These are phyloP conservation scores for Fusarium poae DNA, from an alignment of 2,329 filamentous ascomycete species.

Conservation along the genomic window DNA sequence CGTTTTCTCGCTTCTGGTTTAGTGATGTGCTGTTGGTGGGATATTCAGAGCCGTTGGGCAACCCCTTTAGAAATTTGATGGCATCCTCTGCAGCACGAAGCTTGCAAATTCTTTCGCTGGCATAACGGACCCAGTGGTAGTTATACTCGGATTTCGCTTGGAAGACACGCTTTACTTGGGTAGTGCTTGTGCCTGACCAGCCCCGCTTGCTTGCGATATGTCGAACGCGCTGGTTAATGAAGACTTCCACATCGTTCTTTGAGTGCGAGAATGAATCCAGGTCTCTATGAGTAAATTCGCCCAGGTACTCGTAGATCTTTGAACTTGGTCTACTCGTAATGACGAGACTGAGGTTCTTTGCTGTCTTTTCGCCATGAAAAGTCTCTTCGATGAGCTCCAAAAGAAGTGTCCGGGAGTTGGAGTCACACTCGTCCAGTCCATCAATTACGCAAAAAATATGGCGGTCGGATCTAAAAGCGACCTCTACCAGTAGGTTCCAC, in stretches of 20 bases:
- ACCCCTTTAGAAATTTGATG: conserved; percentile 28
- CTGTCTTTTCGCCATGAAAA: conserved; percentile 21
- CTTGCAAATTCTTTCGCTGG: conserved; percentile 38
- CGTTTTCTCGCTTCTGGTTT: conserved; percentile 11
- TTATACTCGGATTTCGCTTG: conserved; percentile 40
- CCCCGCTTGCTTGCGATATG: conserved; percentile 29
- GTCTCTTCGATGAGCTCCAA: conserved; percentile 32
- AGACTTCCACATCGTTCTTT: conserved; percentile 35
- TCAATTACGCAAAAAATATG: conserved; percentile 31
- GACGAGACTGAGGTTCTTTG: conserved; percentile 20
- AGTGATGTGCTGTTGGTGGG: not conserved
- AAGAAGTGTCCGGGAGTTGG: conserved; percentile 17
- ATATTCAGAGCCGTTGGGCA: conserved; percentile 39
- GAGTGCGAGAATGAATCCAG: conserved; percentile 40
- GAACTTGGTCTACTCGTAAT: conserved; percentile 24
- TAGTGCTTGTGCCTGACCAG: conserved; percentile 33
- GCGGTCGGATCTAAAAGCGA: conserved; percentile 29
- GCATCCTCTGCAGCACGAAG: conserved; percentile 42
- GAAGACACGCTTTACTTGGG: conserved; percentile 35
- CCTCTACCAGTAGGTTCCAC: conserved; percentile 31
- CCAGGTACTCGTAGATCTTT: conserved; percentile 27
- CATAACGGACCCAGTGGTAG: conserved; percentile 46
- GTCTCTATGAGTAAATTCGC: conserved; percentile 39
- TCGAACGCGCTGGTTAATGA: conserved; percentile 37
- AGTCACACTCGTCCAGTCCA: conserved; percentile 31